phyloP scores from a whole-genome alignment of 257 asterid genomes.

The Solanum pinnatisectum region DNA sequence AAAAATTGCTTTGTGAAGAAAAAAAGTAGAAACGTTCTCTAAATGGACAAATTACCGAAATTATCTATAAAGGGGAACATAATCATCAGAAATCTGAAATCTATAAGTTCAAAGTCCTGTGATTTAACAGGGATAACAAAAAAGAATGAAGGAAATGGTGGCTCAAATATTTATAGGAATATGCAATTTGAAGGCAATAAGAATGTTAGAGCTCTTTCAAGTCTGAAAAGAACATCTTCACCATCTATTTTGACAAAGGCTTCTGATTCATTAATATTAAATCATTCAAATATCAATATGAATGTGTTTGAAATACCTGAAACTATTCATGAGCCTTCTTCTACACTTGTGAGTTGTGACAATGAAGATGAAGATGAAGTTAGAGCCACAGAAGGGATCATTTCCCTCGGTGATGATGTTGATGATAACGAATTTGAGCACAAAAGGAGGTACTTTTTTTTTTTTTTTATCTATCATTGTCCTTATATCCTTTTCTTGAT shows the following conservation, averaged over 20 bases:
- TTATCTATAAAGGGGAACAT: constrained; percentile 56
- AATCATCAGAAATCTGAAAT: constrained; percentile 62
- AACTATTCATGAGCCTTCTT: constrained; percentile 17
- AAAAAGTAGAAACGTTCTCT: constrained; percentile 64
- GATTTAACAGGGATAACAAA: constrained; percentile 14
- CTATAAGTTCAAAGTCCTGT: neutral
- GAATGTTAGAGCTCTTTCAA: constrained; percentile 1
- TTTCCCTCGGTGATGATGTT: constrained; percentile 31
- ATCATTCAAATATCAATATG: neutral
- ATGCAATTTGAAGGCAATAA: neutral
- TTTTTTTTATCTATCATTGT: neutral
- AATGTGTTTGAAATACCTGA: constrained; percentile 10
- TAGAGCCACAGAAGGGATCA: constrained; percentile 30
- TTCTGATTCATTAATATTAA: constrained; percentile 8
- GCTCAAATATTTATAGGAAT: constrained; percentile 9
- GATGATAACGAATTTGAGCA: constrained; percentile 38
- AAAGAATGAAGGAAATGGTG: constrained; percentile 3
- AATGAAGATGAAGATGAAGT: constrained; percentile 28
- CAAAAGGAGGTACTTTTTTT: constrained; percentile 53
- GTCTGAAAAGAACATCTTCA: constrained; percentile 15
- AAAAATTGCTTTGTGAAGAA: constrained; percentile 46
- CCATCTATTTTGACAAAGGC: constrained; percentile 3
- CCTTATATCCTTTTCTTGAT: neutral
- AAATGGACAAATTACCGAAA: constrained; percentile 49
- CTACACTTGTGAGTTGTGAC: constrained; percentile 15